Base-by-base conservation (phyloP, 139 green algal species). In the Penium margaritaceum region DNA sequence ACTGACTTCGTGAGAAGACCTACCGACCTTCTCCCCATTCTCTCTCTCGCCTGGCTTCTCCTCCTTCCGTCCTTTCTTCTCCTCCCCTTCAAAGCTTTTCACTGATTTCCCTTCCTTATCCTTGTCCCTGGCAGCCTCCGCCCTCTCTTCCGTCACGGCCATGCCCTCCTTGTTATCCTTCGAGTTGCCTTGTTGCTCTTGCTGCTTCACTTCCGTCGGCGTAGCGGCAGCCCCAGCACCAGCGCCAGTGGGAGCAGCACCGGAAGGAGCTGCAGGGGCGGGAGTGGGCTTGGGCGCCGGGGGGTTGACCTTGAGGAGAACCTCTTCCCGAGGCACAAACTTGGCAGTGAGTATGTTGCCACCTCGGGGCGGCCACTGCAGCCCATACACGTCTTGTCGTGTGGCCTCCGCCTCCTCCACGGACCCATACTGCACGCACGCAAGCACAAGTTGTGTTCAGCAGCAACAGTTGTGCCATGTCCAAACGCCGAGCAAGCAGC, bases 361-460 rank as follows among this genome's bases (percentile, higher is more conserved):
- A 51, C 71, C 87, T 47, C 38, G 47, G 36, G 38, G 3, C 17
- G 87, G 87, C 83, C 84, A 91, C 30, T 80, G 46, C 2, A 84
- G n/a, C 24, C 75, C 75, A 24, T 72, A 63, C 27, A 83, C 74
- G 6, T 83, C 89, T 12, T 68, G 21, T 1, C 80, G 74, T 0
- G 88, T 83, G 2, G 77, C 78, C 51, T 86, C 82, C 3, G 88
- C 88, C 57, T 89, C 32, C 43, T 72, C 84, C 32, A 43, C 39
- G 3, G 39, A 67, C 35, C 19, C 46, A 43, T 72, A 81, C 70
- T 77, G 70, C 24, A 39, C 19, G 55, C 5, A 36, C 14, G 9
- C 1, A 33, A n/a, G 2, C 21, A 64, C 14, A 1, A 47, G 78
- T 78, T 15, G 68, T 84, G 14, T 78, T 15, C 65, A 84, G 14